Conservation (phyloP, 2,329 filamentous ascomycete genomes). For the Aspergillus fischeri region DNA sequence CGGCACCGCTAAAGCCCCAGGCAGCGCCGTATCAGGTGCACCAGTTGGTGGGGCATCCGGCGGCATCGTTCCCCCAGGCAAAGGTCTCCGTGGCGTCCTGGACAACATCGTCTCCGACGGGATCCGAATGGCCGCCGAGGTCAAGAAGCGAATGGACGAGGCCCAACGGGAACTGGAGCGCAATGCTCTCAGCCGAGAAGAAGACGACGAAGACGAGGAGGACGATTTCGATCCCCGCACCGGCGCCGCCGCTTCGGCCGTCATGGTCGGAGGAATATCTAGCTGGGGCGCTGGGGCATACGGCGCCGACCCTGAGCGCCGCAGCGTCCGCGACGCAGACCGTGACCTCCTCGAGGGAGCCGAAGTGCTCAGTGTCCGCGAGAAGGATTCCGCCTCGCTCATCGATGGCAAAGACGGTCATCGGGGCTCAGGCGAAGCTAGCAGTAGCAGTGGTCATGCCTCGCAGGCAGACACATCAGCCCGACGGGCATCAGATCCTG, state of each 20-base stretch:
- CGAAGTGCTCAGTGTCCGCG: conserved; percentile 56
- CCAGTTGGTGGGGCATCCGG: conserved; percentile 50
- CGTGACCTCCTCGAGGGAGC: conserved; percentile 69
- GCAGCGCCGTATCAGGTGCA: conserved; percentile 31
- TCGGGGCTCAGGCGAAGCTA: conserved; percentile 1
- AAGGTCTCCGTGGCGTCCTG: conserved; percentile 83
- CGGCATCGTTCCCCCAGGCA: conserved; percentile 59
- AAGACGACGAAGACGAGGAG: conserved; percentile 67
- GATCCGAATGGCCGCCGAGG: conserved; percentile 91
- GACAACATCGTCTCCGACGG: conserved; percentile 98
- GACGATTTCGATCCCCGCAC: conserved; percentile 56
- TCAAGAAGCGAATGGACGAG: conserved; percentile 89
- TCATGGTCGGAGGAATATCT: conserved; percentile 32
- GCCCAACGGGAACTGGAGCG: conserved; percentile 87
- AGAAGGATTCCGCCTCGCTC: conserved; percentile 28
- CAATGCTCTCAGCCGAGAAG: conserved; percentile 64
- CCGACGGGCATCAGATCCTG: conserved; percentile 9
- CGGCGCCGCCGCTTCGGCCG: conserved; percentile 16
- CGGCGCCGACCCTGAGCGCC: conserved; percentile 56
- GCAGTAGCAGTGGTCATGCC: conserved; percentile 2
- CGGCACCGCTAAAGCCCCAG: conserved; percentile 46
- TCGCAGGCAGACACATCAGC: conserved; percentile 1
- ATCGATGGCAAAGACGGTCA: conserved; percentile 23
- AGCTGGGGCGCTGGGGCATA: conserved; percentile 42
- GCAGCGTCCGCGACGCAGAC: conserved; percentile 64